Percentiles rank a stretch among this genome's conserved stretches.
These are phyloP conservation scores for Colletotrichum brevisporum DNA, from an alignment of 2,329 filamentous ascomycete genomes.

Conservation along the genomic window DNA sequence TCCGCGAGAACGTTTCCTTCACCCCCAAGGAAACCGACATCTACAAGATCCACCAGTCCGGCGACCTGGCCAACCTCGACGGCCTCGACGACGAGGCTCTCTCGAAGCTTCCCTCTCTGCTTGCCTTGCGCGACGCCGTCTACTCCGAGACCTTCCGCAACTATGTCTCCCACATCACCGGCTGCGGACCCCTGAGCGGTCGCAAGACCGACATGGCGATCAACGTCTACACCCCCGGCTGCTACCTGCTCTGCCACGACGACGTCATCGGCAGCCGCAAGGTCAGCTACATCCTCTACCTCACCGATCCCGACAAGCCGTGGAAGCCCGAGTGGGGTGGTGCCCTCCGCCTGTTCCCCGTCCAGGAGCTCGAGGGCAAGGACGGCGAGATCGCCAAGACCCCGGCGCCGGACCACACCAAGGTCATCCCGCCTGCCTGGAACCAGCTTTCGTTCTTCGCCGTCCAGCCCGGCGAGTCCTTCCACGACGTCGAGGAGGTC, in stretches of 20 bases:
- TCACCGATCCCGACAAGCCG: constrained; percentile 90
- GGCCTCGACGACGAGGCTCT: constrained; percentile 90
- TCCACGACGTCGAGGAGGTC: constrained; percentile 98
- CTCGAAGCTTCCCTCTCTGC: constrained; percentile 88
- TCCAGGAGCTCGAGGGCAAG: constrained; percentile 73
- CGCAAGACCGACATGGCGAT: constrained; percentile 99
- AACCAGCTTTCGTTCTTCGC: constrained; percentile 99
- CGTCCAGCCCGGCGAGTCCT: constrained; percentile 97
- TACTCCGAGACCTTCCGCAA: constrained; percentile 92
- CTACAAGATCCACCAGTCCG: constrained; percentile 99
- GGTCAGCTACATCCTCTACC: constrained; percentile 96
- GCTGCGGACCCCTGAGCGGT: constrained; percentile 88
- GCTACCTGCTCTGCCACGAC: constrained; percentile 95
- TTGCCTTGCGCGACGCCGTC: constrained; percentile 91
- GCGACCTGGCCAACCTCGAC: constrained; percentile 96
- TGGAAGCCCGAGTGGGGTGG: constrained; percentile 97
- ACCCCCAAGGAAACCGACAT: constrained; percentile 99
- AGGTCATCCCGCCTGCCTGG: constrained; percentile 93
- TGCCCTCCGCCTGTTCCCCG: constrained; percentile 88
- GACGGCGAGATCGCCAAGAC: constrained; percentile 84
- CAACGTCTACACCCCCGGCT: constrained; percentile 97
- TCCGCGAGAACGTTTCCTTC: constrained; percentile 91
- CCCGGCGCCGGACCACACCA: constrained; percentile 81
- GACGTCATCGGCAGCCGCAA: constrained; percentile 98
- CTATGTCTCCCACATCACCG: constrained; percentile 89